Evolutionary conservation across 257 asterid species (phyloP).

Genomic region (Fraxinus pennsylvanica): DNA sequence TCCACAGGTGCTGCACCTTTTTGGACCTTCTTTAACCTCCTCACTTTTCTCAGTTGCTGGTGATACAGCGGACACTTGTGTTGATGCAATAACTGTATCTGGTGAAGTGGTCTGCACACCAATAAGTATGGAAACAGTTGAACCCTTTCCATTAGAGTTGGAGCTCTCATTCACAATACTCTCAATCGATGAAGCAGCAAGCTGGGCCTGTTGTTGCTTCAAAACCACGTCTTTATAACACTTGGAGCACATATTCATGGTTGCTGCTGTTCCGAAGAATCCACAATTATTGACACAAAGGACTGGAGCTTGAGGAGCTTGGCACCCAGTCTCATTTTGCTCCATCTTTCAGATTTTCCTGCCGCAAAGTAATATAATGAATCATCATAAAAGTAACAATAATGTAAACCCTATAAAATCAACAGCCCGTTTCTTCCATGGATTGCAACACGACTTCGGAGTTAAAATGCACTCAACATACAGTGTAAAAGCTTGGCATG

Average conservation of each 20-base stretch:
- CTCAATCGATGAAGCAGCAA: slow-evolving; percentile 62
- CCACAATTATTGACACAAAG: slow-evolving; percentile 66
- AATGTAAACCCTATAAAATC: too few species aligned
- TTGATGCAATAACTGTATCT: slow-evolving; percentile 24
- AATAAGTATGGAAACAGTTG: slow-evolving; percentile 21
- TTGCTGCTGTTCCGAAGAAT: slow-evolving; percentile 66
- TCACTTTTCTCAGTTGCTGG: slow-evolving; percentile 20
- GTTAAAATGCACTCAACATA: neutral
- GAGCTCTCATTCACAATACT: slow-evolving; percentile 56
- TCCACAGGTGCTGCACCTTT: slow-evolving; percentile 51
- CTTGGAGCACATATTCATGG: slow-evolving; percentile 80
- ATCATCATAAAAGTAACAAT: too few species aligned
- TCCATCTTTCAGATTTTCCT: slow-evolving; percentile 52
- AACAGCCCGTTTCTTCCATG: neutral
- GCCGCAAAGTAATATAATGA: slow-evolving; percentile 15
- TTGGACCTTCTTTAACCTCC: slow-evolving; percentile 49
- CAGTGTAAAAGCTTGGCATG: neutral
- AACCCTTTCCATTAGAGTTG: slow-evolving; percentile 21
- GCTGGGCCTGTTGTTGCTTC: slow-evolving; percentile 61
- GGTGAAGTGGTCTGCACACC: slow-evolving; percentile 27
- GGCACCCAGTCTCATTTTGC: slow-evolving; percentile 69
- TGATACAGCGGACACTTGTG: slow-evolving; percentile 29
- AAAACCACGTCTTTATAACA: slow-evolving; percentile 57
- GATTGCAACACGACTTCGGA: neutral
- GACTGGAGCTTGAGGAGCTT: slow-evolving; percentile 69